phyloP scores from a whole-genome alignment of 768 basidiomycete genomes.

The Phylloporus sp. region DNA sequence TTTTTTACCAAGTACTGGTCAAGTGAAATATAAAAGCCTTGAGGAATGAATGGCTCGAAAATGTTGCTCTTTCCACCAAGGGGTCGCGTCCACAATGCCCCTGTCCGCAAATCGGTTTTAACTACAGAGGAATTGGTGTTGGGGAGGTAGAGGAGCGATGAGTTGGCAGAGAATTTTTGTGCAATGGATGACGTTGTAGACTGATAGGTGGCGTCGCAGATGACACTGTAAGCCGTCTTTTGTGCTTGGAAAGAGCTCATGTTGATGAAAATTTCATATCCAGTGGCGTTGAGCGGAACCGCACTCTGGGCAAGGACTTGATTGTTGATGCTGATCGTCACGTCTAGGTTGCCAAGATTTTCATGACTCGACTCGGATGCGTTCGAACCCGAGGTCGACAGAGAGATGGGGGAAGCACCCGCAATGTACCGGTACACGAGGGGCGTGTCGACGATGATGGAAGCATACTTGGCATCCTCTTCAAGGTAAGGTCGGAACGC shows the following conservation, averaged over 20 bases:
- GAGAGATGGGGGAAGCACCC: slow-evolving; percentile 32
- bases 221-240: slow-evolving; percentile 28
- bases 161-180: slow-evolving; percentile 31
- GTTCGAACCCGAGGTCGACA: background rate
- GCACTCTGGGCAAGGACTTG: slow-evolving; percentile 19
- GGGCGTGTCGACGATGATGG: slow-evolving; percentile 37
- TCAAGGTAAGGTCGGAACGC: slow-evolving; percentile 46
- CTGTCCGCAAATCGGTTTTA: slow-evolving; percentile 47
- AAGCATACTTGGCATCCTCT: slow-evolving; percentile 29
- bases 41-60: slow-evolving; percentile 50
- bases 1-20: slow-evolving; percentile 51
- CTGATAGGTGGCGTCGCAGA: slow-evolving; percentile 33
- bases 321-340: slow-evolving; percentile 32
- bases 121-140: slow-evolving; percentile 37
- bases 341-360: slow-evolving; percentile 13
- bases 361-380: background rate
- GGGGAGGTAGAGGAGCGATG: slow-evolving; percentile 41
- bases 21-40: slow-evolving; percentile 72
- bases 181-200: background rate
- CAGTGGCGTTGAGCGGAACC: slow-evolving; percentile 38
- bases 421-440: slow-evolving; percentile 35
- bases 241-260: slow-evolving; percentile 29
- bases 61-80: slow-evolving; percentile 15
- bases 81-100: slow-evolving; percentile 40
- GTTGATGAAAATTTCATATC: slow-evolving; percentile 34